Conservation (phyloP, 352 stramenopile genomes). For the Phytophthora parvispora region DNA sequence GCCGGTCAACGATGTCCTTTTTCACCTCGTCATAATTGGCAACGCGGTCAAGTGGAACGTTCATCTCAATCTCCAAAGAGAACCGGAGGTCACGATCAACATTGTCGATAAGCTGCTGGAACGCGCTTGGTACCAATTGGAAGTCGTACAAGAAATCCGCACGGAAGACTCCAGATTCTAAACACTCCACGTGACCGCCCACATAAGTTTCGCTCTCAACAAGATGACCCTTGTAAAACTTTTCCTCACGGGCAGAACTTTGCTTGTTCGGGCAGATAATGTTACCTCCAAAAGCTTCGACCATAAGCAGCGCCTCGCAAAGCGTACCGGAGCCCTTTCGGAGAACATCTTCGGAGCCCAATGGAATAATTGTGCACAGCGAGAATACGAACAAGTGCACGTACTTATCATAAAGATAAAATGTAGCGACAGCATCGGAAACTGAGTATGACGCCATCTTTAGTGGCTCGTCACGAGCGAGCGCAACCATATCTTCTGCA, state of each 20-base stretch:
- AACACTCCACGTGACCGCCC: slow-evolving; percentile 99
- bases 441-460: slow-evolving; percentile 99
- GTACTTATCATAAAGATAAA: slow-evolving; percentile 99
- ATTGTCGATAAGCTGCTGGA: slow-evolving; percentile 97
- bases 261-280: slow-evolving; percentile 99
- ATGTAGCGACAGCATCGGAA: slow-evolving; percentile 99
- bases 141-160: slow-evolving; percentile 99
- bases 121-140: slow-evolving; percentile 93
- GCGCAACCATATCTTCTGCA: slow-evolving; percentile 98
- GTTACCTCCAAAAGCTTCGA: slow-evolving; percentile 96
- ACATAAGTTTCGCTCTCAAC: slow-evolving; percentile 99
- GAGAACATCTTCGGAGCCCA: slow-evolving; percentile 99
- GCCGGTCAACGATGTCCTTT: slow-evolving; percentile 93
- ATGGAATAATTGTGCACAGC: slow-evolving; percentile 99
- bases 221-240: slow-evolving; percentile 95
- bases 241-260: slow-evolving; percentile 78
- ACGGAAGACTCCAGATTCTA: slow-evolving; percentile 99
- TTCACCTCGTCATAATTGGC: slow-evolving; percentile 91
- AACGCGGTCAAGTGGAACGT: slow-evolving; percentile 91
- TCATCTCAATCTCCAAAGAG: slow-evolving; percentile 95
- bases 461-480: slow-evolving; percentile 95
- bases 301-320: slow-evolving; percentile 99
- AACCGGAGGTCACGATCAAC: slow-evolving; percentile 98
- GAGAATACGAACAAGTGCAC: slow-evolving; percentile 99
- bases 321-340: slow-evolving; percentile 97